phyloP scores from a whole-genome alignment of 169 alveolate genomes.

The Babesia ovata region DNA sequence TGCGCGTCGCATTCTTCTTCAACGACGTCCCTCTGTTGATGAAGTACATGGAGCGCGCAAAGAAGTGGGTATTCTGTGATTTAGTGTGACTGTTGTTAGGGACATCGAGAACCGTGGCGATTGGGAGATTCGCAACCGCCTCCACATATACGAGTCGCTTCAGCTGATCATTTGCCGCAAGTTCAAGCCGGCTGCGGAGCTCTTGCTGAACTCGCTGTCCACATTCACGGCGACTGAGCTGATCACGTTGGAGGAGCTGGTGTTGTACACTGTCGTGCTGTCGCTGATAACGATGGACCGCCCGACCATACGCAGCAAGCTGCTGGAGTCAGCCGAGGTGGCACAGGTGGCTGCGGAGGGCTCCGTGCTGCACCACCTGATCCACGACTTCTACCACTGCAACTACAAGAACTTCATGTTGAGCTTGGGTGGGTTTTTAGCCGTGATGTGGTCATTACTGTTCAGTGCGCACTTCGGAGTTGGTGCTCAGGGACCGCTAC shows the following conservation, averaged over 20 bases:
- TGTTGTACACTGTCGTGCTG: constrained; percentile 89
- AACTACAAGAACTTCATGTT: constrained; percentile 87
- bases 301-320: constrained; percentile 80
- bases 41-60: constrained; percentile 70
- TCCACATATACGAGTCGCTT: constrained; percentile 92
- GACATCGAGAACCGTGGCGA: constrained; percentile 95
- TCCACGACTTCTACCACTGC: constrained; percentile 87
- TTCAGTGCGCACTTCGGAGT: constrained; percentile 74
- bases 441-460: neutral
- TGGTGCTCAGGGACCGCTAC: constrained; percentile 83
- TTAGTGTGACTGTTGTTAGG: constrained; percentile 39
- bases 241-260: constrained; percentile 88
- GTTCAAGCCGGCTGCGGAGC: constrained; percentile 78
- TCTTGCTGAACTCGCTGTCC: constrained; percentile 86
- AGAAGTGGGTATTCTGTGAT: constrained; percentile 55
- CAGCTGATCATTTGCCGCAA: constrained; percentile 83
- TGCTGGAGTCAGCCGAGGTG: constrained; percentile 88
- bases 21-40: constrained; percentile 66
- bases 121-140: constrained; percentile 97
- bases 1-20: constrained; percentile 75
- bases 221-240: constrained; percentile 95
- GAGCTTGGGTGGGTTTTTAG: constrained; percentile 70
- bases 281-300: constrained; percentile 87
- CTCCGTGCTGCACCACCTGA: constrained; percentile 81
- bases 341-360: constrained; percentile 89